Percentiles rank a stretch among this genome's conserved stretches.
Conservation (phyloP, 352 stramenopile genomes). For the Globisporangium uncinulatum region DNA sequence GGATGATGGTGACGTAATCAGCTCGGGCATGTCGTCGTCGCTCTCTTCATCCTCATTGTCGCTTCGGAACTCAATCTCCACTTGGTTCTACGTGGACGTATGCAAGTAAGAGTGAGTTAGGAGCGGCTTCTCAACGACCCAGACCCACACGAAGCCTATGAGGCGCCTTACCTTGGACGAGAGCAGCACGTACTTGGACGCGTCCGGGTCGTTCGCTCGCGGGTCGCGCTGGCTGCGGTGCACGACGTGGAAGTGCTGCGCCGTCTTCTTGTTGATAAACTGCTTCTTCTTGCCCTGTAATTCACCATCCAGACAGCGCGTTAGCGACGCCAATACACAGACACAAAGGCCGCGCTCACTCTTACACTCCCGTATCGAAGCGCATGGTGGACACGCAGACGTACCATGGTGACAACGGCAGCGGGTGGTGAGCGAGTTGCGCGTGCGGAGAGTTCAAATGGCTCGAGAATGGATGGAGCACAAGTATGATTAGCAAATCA, state of each 20-base stretch:
- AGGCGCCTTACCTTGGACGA: slow-evolving; percentile 32
- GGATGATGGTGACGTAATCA: slow-evolving; percentile 26
- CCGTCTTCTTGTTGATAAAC: slow-evolving; percentile 85
- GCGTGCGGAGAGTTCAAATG: too few species aligned
- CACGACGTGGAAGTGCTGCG: slow-evolving; percentile 85
- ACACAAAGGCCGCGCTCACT: too few species aligned
- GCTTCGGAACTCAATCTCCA: slow-evolving; percentile 58
- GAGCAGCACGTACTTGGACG: slow-evolving; percentile 81
- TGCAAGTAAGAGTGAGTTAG: background rate
- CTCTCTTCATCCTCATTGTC: slow-evolving; percentile 38
- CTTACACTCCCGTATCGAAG: too few species aligned
- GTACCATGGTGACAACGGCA: too few species aligned
- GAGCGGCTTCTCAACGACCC: background rate
- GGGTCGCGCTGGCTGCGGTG: slow-evolving; percentile 82
- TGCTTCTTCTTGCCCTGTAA: slow-evolving; percentile 63
- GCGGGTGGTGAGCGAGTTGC: too few species aligned
- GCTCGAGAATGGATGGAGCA: too few species aligned
- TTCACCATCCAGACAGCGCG: background rate
- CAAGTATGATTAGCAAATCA: too few species aligned
- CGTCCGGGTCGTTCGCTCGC: slow-evolving; percentile 69
- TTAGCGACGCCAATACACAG: background rate
- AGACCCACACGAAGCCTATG: background rate
- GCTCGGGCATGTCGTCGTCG: slow-evolving; percentile 52
- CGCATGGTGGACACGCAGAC: background rate
- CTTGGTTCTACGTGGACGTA: slow-evolving; percentile 23